phyloP scores from a whole-genome alignment of 352 stramenopile genomes.

The Pythium insidiosum region DNA sequence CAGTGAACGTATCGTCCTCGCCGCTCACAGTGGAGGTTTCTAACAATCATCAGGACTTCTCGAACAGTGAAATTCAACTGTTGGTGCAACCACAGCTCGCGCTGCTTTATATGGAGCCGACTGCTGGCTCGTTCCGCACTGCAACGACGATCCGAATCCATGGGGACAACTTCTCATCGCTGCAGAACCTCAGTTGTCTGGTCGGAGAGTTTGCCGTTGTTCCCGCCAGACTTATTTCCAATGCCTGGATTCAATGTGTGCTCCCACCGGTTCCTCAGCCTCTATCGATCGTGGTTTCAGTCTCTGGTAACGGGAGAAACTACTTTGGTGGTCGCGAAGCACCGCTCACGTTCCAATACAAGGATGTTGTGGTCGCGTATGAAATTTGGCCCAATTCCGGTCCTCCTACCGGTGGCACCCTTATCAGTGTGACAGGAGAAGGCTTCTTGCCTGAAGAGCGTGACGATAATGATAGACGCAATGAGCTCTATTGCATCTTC shows the following conservation, averaged over 20 bases:
- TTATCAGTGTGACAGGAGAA: conserved; percentile 15
- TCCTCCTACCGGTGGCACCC: conserved; percentile 8
- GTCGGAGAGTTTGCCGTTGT: conserved; percentile 7
- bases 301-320: conserved; percentile 6
- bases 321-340: not conserved
- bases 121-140: not conserved
- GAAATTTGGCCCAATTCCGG: conserved; percentile 8
- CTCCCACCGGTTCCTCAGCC: not conserved
- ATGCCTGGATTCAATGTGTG: conserved; percentile 9
- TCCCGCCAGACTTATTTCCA: conserved; percentile 1
- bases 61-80: conserved; percentile 8
- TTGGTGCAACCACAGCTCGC: not conserved
- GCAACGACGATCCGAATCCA: conserved; percentile 1
- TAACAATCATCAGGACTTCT: conserved; percentile 15
- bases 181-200: conserved; percentile 7
- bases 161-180: not conserved
- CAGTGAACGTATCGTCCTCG: not conserved
- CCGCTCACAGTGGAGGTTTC: conserved; percentile 4
- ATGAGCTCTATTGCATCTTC: conserved; percentile 19
- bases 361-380: conserved; percentile 7
- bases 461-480: no score
- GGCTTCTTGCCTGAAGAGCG: no score
- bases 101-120: conserved; percentile 5
- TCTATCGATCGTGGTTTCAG: not conserved
- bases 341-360: conserved; percentile 1